Evolutionary conservation across 768 basidiomycete species (phyloP).

Genomic region (Psilocybe subaeruginosa): DNA sequence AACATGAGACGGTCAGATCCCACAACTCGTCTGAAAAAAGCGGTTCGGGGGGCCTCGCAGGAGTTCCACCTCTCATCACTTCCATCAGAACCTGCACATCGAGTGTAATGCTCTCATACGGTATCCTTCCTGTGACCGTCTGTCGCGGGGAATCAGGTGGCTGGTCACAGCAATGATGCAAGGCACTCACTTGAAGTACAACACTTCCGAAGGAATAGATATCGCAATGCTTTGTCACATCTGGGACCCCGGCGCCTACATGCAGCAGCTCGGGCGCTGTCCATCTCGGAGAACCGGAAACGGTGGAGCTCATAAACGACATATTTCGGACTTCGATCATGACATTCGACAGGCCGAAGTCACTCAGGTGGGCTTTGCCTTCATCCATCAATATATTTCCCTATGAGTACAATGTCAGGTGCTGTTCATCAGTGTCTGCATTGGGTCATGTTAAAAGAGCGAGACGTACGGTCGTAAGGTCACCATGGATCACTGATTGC

Average conservation of each 20-base stretch:
- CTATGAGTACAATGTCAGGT: slow-evolving; percentile 19
- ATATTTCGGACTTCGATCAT: slow-evolving; percentile 20
- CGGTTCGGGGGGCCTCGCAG: neutral
- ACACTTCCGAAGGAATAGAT: slow-evolving; percentile 41
- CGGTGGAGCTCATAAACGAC: slow-evolving; percentile 28
- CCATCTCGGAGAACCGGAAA: slow-evolving; percentile 35
- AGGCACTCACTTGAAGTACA: slow-evolving; percentile 22
- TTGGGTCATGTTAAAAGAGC: neutral
- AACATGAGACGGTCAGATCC: neutral
- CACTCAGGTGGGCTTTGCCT: slow-evolving; percentile 33
- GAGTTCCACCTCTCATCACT: slow-evolving; percentile 1
- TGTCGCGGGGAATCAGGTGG: neutral
- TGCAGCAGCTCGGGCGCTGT: slow-evolving; percentile 35
- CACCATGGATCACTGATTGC: slow-evolving; percentile 8
- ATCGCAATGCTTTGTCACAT: slow-evolving; percentile 26
- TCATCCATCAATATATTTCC: slow-evolving; percentile 38
- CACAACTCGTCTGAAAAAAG: slow-evolving; percentile 2
- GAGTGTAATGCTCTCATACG: neutral
- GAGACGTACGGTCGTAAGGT: slow-evolving; percentile 7
- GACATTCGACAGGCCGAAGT: slow-evolving; percentile 38
- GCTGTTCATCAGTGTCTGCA: neutral
- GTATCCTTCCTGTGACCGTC: slow-evolving; percentile 1
- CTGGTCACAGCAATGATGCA: neutral
- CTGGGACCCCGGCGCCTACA: slow-evolving; percentile 2
- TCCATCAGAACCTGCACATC: slow-evolving; percentile 2